A percentile compares a stretch with the other conserved stretches of the same genome.
These are phyloP conservation scores for Hippophae gyantsensis DNA, from an alignment of 306 rosid species.

Conservation along the genomic window DNA sequence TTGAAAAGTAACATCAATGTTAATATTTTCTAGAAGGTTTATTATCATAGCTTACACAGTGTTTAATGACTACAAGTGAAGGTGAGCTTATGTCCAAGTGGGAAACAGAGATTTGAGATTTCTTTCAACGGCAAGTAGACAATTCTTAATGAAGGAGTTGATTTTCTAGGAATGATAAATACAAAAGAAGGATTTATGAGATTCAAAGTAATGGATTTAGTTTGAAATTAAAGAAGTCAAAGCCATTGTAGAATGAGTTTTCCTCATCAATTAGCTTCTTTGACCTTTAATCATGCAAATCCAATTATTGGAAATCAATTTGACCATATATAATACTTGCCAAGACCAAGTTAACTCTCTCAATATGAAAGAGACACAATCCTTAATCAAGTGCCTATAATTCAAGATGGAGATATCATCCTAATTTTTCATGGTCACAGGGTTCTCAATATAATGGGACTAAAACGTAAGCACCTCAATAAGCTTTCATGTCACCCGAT, in stretches of 20 bases:
- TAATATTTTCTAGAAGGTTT: not conserved
- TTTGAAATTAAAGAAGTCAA: no score
- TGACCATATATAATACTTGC: not conserved
- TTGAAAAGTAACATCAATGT: not conserved
- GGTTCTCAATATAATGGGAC: no score
- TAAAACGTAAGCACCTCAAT: not conserved
- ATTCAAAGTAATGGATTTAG: no score
- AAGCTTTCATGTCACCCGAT: not conserved
- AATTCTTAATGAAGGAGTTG: not conserved
- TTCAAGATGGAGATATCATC: not conserved
- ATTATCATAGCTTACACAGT: not conserved
- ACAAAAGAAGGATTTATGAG: not conserved
- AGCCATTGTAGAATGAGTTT: no score
- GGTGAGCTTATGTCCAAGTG: slow-evolving; percentile 5
- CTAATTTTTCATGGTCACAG: slow-evolving; percentile 7
- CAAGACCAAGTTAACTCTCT: slow-evolving; percentile 3
- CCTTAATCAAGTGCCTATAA: not conserved
- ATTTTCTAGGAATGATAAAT: no score
- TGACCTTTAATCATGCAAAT: not conserved
- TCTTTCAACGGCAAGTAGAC: not conserved
- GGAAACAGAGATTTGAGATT: not conserved
- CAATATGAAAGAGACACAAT: not conserved
- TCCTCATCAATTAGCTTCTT: slow-evolving; percentile 6
- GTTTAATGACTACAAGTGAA: not conserved
- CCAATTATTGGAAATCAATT: not conserved